Base-by-base conservation (phyloP, 139 green algal species). In the Tetraselmis chui region DNA sequence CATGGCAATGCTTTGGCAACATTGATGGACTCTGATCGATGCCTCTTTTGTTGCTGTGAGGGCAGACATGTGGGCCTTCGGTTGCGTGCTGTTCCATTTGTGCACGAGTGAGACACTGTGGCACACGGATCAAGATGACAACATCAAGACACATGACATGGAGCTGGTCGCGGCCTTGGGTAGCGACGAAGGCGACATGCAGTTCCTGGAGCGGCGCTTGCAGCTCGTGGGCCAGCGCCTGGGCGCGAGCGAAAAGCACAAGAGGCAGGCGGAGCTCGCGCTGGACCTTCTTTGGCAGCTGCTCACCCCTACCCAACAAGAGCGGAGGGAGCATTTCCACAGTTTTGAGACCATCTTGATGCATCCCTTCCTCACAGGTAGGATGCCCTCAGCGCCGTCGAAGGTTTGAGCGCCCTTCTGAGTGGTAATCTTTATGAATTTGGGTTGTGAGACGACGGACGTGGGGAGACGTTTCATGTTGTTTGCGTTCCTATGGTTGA, bases 61-160 rank as follows among this genome's bases (percentile, higher is more conserved):
- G n/a, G n/a, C n/a, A n/a, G 45, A 67, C 45, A 67, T 67, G 45
- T 67, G 45, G 45, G 5, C 45, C 45, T 67, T 67, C 18, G 74
- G 74, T 25, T 28, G 26, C 74, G 18, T 77, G 5, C 74, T 77
- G 23, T 77, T 77, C 74, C 18, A 28, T 25, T 5, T 77, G 5
- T 77, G 74, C 74, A 77, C 74, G 5, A 29, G 74, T 25, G 74
- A 77, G 74, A 28, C 74, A 25, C 74, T 77, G 26, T 77, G 74
- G 74, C 74, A 77, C 74, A 77, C 26, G 23, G 74, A 77, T 25
- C 26, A 77, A 25, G 25, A 28, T 2, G 74, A 77, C n/a, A 77
- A 77, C 74, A 23, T 77, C 45, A 67, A 67, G 45, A 5, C 45
- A 5, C 11, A 5, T 18, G 45, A 67, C 45, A 5, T 67, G 11